These are phyloP conservation scores for Catharanthus roseus DNA, from an alignment of 257 asterid genomes.

Conservation along the genomic window DNA sequence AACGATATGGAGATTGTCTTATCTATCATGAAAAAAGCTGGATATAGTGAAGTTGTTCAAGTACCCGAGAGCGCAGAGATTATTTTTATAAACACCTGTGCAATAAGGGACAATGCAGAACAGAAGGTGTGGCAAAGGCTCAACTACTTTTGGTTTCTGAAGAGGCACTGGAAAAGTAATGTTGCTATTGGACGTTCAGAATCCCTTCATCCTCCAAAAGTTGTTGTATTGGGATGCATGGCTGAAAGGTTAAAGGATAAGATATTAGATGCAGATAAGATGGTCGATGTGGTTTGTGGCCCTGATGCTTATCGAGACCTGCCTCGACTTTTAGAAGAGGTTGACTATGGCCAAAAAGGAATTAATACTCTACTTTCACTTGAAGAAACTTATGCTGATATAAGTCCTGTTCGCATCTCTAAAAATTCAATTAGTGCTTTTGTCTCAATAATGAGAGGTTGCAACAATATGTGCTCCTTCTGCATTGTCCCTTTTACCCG, in stretches of 20 bases:
- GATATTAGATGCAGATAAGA: conserved; percentile 90
- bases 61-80: conserved; percentile 95
- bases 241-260: conserved; percentile 98
- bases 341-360: conserved; percentile 95
- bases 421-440: conserved; percentile 88
- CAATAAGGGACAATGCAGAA: conserved; percentile 95
- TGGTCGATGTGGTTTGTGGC: conserved; percentile 98
- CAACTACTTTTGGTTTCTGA: conserved; percentile 94
- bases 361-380: conserved; percentile 93
- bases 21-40: conserved; percentile 90
- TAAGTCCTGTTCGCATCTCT: conserved; percentile 88
- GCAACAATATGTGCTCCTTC: conserved; percentile 97
- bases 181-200: conserved; percentile 85
- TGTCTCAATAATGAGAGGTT: conserved; percentile 97
- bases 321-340: conserved; percentile 91
- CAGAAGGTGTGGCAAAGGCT: conserved; percentile 98
- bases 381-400: conserved; percentile 97
- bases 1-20: conserved; percentile 98
- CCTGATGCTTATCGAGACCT: conserved; percentile 97
- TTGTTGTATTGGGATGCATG: conserved; percentile 95
- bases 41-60: conserved; percentile 69
- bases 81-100: conserved; percentile 89
- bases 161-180: conserved; percentile 91
- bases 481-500: conserved; percentile 99
- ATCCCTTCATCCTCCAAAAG: conserved; percentile 85